Conservation (phyloP, 768 basidiomycete species). For the Leucogyrophana mollusca region DNA sequence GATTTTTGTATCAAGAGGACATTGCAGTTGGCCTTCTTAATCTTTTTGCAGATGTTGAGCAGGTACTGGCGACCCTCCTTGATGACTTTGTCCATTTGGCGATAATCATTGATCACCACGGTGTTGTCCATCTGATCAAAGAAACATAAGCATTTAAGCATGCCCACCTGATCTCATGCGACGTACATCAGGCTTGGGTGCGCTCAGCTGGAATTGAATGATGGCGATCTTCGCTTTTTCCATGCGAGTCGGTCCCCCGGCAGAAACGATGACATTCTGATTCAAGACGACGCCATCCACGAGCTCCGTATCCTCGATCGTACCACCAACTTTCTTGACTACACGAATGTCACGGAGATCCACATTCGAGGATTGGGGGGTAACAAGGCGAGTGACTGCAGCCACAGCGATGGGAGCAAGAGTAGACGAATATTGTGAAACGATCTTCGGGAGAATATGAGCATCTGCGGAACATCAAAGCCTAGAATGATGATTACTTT, state of each 20-base stretch:
- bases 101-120: slow-evolving; percentile 98
- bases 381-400: slow-evolving; percentile 89
- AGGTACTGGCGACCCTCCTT: slow-evolving; percentile 99
- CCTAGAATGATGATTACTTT: slow-evolving; percentile 53
- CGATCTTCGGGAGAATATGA: slow-evolving; percentile 59
- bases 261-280: slow-evolving; percentile 88
- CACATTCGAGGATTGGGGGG: slow-evolving; percentile 88
- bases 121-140: slow-evolving; percentile 94
- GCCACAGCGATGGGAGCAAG: slow-evolving; percentile 99
- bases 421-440: slow-evolving; percentile 97
- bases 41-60: slow-evolving; percentile 97
- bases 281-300: slow-evolving; percentile 97
- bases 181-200: slow-evolving; percentile 95
- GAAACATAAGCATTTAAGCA: background rate
- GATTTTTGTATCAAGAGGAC: slow-evolving; percentile 99
- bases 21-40: slow-evolving; percentile 99
- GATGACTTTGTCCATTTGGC: slow-evolving; percentile 99
- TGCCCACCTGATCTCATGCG: slow-evolving; percentile 3
- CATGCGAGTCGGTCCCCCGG: slow-evolving; percentile 90
- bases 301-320: slow-evolving; percentile 97
- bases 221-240: slow-evolving; percentile 99
- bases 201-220: slow-evolving; percentile 96
- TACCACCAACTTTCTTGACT: slow-evolving; percentile 98
- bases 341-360: slow-evolving; percentile 95
- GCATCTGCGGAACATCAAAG: background rate